phyloP scores from a whole-genome alignment of 192 early-diverging fungal genomes.

The Linnemannia exigua region DNA sequence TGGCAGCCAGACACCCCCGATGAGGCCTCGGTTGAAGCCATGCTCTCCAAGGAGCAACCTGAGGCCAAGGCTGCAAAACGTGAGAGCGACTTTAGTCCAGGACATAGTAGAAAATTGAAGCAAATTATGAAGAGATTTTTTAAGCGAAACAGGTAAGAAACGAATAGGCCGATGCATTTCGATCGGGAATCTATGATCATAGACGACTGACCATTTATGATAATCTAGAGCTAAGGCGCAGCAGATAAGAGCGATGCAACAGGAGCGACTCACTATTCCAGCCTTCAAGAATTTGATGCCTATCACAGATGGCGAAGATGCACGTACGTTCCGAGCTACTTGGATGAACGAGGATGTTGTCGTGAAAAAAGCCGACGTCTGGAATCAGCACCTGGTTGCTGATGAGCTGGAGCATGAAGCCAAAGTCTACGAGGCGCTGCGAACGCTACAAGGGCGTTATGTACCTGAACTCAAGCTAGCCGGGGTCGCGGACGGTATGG shows the following conservation, averaged over 20 bases:
- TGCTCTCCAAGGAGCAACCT: neutral
- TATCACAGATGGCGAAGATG: conserved; percentile 15
- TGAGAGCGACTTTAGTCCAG: too few relatives aligned
- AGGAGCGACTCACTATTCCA: neutral
- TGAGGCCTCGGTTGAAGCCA: neutral
- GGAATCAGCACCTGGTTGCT: conserved; percentile 14
- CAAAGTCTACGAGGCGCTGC: conserved; percentile 23
- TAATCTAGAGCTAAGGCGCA: neutral
- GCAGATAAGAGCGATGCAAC: neutral
- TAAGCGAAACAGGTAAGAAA: too few relatives aligned
- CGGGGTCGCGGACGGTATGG: conserved; percentile 27
- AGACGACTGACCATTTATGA: neutral
- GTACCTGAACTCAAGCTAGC: conserved; percentile 20
- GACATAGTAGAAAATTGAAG: too few relatives aligned
- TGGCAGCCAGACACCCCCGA: neutral
- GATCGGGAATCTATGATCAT: neutral
- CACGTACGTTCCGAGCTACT: conserved; percentile 17
- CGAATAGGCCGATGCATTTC: too few relatives aligned
- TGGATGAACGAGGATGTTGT: conserved; percentile 21
- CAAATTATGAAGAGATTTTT: too few relatives aligned
- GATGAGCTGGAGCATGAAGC: conserved; percentile 46
- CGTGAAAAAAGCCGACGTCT: conserved; percentile 34
- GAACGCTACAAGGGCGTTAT: conserved; percentile 24
- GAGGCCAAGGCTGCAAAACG: too few relatives aligned
- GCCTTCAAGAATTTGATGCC: too few relatives aligned